Base-by-base conservation (phyloP, 371 early-diverging fungal species). In the Circinella minor region DNA sequence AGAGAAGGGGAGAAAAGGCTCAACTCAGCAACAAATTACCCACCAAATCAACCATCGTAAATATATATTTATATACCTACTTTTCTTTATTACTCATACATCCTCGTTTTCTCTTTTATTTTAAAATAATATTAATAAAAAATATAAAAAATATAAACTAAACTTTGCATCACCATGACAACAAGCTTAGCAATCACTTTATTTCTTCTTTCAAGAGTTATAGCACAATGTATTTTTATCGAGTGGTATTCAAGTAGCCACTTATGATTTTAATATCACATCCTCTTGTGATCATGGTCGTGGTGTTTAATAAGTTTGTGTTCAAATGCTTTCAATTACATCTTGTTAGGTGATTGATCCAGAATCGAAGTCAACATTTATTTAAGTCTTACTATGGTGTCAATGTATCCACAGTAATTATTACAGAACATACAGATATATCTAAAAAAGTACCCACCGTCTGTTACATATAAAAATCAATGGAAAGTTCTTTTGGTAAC, bases 341-440 rank as follows among this genome's bases (percentile, higher is more conserved):
- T 71, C 15, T 55, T 73, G n/a, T 55, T 77, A 6, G 61, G 63
- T 20, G 67, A 71, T 14, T 61, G 66, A 13, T 47, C 67, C 8
- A 68, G 71, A 48, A 43, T 74, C 36, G 47, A 71, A 34, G 48
- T 77, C 27, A 72, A 71, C 36, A 74, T 77, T n/a, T 72, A 64
- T 47, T 36, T 77, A 68, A 37, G 55, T 10, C 66, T 71, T 13
- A 27, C 2, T 15, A 39, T 8, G 65, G 66, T 47, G 49, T 69
- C 55, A 71, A 73, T 37, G 39, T 17, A 17, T 61, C 68, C 7
- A 63, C 69, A 18, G 55, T 65, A 1, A 46, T 54, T 4, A 65
- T 77, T 54, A 67, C 66, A 10, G 72, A 71, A n/a, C 64, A 63
- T 38, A 74, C 77, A 3, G 77, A 77, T 59, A 72, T 77, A 15